Evolutionary conservation across 1,284 basidiomycete genomes (phyloP).

Genomic region (Cutaneotrichosporon sp.): DNA sequence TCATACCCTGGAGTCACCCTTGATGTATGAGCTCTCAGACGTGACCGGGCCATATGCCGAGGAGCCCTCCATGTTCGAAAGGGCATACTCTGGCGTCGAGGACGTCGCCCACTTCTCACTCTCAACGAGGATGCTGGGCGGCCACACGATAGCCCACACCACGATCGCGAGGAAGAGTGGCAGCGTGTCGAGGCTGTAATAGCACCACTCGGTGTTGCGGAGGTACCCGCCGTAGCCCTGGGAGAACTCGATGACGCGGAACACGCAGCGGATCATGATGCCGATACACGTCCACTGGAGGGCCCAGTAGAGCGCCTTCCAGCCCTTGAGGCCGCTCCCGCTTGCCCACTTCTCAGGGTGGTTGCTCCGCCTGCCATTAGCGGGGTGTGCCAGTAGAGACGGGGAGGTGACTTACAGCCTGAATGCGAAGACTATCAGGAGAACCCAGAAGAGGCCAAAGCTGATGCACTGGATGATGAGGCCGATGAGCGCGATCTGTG

Average conservation of each 20-base stretch:
- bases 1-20: no score
- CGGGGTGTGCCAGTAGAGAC: no score
- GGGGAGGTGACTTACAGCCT: conserved; percentile 55
- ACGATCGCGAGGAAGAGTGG: conserved; percentile 61
- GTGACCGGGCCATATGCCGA: background rate
- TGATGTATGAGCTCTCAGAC: no score
- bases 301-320: conserved; percentile 61
- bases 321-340: conserved; percentile 52
- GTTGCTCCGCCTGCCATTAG: background rate
- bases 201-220: conserved; percentile 63
- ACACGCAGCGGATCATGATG: conserved; percentile 67
- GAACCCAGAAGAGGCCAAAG: conserved; percentile 62
- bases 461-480: conserved; percentile 65
- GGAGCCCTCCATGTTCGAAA: background rate
- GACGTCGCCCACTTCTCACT: background rate
- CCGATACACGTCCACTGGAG: conserved; percentile 63
- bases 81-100: background rate
- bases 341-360: conserved; percentile 8
- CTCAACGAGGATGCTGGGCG: conserved; percentile 11
- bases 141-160: conserved; percentile 41
- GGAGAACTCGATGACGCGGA: conserved; percentile 65
- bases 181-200: conserved; percentile 66
- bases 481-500: conserved; percentile 62
- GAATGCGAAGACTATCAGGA: conserved; percentile 62
- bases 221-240: conserved; percentile 65